Conservation (phyloP, 2,329 filamentous ascomycete species). For the Aspergillus tubingensis region DNA sequence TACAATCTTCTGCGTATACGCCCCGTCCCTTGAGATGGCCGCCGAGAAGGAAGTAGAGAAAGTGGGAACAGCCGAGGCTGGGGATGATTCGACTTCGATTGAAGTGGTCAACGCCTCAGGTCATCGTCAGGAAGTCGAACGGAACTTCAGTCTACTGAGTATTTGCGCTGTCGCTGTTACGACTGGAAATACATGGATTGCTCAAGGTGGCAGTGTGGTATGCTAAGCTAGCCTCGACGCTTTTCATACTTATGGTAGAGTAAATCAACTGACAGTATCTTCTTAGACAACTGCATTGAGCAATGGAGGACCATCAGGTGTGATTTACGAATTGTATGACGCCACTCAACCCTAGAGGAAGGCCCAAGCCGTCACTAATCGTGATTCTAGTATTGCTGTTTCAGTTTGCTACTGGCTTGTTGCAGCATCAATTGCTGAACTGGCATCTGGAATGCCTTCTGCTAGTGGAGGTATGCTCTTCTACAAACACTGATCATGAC, state of each 20-base stretch:
- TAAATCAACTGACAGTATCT: background rate
- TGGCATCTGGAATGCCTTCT: slow-evolving; percentile 64
- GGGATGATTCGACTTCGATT: slow-evolving; percentile 33
- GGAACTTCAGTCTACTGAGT: slow-evolving; percentile 63
- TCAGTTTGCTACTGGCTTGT: slow-evolving; percentile 60
- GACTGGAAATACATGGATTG: slow-evolving; percentile 67
- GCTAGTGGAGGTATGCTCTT: slow-evolving; percentile 52
- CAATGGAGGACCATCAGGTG: slow-evolving; percentile 64
- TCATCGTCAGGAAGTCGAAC: slow-evolving; percentile 63
- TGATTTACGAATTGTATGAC: slow-evolving; percentile 61
- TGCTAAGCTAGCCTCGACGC: slow-evolving; percentile 28
- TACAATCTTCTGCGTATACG: background rate
- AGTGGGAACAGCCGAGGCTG: slow-evolving; percentile 23
- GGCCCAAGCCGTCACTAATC: slow-evolving; percentile 12
- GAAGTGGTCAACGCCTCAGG: slow-evolving; percentile 64
- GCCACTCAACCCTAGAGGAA: background rate
- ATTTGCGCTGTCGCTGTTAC: slow-evolving; percentile 63
- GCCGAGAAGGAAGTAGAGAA: slow-evolving; percentile 25
- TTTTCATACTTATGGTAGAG: too few species aligned
- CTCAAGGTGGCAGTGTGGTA: slow-evolving; percentile 62
- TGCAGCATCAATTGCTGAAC: slow-evolving; percentile 61
- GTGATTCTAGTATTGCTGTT: slow-evolving; percentile 39
- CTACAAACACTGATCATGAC: background rate
- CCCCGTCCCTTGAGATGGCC: slow-evolving; percentile 17
- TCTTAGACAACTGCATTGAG: slow-evolving; percentile 52